Percentiles rank a stretch among this genome's conserved stretches.
These are phyloP conservation scores for Plasmopara muralis DNA, from an alignment of 352 stramenopile species.

Conservation along the genomic window DNA sequence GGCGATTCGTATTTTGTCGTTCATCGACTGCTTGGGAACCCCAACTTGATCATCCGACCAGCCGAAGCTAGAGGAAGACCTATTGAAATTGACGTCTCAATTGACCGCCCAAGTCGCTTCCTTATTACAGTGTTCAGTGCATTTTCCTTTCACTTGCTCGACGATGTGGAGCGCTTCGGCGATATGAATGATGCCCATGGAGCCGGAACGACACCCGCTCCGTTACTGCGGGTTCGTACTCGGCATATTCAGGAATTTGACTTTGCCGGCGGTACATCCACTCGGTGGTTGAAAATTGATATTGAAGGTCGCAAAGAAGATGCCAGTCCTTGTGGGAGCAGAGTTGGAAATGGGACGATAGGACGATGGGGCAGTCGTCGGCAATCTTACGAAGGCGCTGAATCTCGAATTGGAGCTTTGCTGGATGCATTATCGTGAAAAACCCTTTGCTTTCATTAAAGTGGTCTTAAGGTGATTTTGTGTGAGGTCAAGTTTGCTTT, in stretches of 20 bases:
- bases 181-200: conserved; percentile 26
- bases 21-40: conserved; percentile 61
- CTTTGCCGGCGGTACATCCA: conserved; percentile 60
- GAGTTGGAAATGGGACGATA: conserved; percentile 7
- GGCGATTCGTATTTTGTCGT: conserved; percentile 80
- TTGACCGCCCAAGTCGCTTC: conserved; percentile 48
- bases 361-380: conserved; percentile 24
- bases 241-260: conserved; percentile 79
- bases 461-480: background rate
- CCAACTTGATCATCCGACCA: conserved; percentile 66
- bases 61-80: conserved; percentile 58
- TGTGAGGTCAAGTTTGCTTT: background rate
- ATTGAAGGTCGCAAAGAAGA: conserved; percentile 54
- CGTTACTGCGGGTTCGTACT: conserved; percentile 57
- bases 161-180: conserved; percentile 70
- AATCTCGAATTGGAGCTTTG: conserved; percentile 34
- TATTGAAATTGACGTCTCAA: conserved; percentile 67
- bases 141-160: conserved; percentile 71
- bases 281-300: conserved; percentile 56
- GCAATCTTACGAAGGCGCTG: conserved; percentile 26
- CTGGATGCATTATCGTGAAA: conserved; percentile 33
- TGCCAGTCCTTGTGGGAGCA: conserved; percentile 14
- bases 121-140: conserved; percentile 72
- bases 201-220: conserved; percentile 41
- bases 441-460: background rate